Conservation (phyloP, 2,329 filamentous ascomycete species). For the Anthostomella pinea region DNA sequence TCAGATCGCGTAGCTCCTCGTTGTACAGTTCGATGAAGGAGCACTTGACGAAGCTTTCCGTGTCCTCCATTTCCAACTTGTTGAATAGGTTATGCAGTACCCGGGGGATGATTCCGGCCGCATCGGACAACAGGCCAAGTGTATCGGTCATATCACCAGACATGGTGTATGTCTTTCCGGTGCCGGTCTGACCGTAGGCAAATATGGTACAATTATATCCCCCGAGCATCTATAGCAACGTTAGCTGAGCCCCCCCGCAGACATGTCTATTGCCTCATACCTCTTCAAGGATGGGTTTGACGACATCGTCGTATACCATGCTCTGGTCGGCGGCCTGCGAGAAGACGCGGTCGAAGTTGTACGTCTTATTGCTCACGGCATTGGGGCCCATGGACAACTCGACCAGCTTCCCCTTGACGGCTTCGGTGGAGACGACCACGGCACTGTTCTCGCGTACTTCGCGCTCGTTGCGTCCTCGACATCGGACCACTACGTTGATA, state of each 20-base stretch:
- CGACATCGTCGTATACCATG: slow-evolving; percentile 94
- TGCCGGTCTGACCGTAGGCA: slow-evolving; percentile 96
- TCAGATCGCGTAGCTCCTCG: slow-evolving; percentile 88
- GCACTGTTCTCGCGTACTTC: slow-evolving; percentile 94
- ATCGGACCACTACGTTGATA: slow-evolving; percentile 95
- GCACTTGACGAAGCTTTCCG: slow-evolving; percentile 89
- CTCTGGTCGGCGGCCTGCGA: slow-evolving; percentile 90
- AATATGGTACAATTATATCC: slow-evolving; percentile 99
- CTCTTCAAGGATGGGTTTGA: slow-evolving; percentile 89
- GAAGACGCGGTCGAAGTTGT: slow-evolving; percentile 96
- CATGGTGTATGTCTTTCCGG: slow-evolving; percentile 99
- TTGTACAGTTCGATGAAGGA: slow-evolving; percentile 99
- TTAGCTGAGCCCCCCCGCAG: slow-evolving; percentile 7
- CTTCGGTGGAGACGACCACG: slow-evolving; percentile 84
- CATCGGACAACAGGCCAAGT: slow-evolving; percentile 80
- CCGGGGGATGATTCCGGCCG: slow-evolving; percentile 91
- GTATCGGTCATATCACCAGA: slow-evolving; percentile 93
- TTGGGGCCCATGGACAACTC: slow-evolving; percentile 90
- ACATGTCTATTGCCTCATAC: slow-evolving; percentile 44
- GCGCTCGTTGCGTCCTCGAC: slow-evolving; percentile 85
- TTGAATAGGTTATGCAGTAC: slow-evolving; percentile 83
- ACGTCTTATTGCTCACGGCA: slow-evolving; percentile 91
- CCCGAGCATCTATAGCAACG: slow-evolving; percentile 67
- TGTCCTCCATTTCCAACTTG: slow-evolving; percentile 74
- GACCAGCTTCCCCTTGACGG: slow-evolving; percentile 79